phyloP scores from a whole-genome alignment of 768 basidiomycete genomes.

The Suillus hirtellus region DNA sequence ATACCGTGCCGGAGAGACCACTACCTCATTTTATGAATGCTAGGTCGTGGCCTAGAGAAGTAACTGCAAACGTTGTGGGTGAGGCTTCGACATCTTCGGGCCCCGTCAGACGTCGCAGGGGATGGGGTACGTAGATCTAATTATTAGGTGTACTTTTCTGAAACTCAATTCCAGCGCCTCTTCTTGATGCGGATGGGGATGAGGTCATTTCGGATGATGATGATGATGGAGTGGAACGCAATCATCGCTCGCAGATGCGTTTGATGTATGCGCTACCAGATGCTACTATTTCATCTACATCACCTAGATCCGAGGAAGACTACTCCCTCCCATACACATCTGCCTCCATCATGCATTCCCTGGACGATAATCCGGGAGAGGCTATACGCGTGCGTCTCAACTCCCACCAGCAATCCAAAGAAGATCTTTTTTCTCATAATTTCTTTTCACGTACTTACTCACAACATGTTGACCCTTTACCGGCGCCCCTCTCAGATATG shows the following conservation, averaged over 20 bases:
- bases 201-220: conserved; percentile 63
- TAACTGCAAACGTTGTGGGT: not conserved
- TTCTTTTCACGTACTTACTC: conserved; percentile 17
- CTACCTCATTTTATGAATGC: not conserved
- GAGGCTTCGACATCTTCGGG: not conserved
- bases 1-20: not conserved
- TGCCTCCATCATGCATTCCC: conserved; percentile 1
- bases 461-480: conserved; percentile 47
- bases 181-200: conserved; percentile 55
- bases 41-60: conserved; percentile 6
- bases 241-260: conserved; percentile 47
- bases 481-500: conserved; percentile 59
- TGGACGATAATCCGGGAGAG: conserved; percentile 11
- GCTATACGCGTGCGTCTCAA: conserved; percentile 13
- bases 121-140: conserved; percentile 30
- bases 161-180: conserved; percentile 29
- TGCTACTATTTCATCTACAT: conserved; percentile 10
- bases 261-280: conserved; percentile 23
- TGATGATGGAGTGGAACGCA: conserved; percentile 59
- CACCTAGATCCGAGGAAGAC: conserved; percentile 9
- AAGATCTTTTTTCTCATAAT: conserved; percentile 14
- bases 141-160: not conserved
- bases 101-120: conserved; percentile 31
- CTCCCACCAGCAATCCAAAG: conserved; percentile 13
- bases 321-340: conserved; percentile 9